phyloP scores from a whole-genome alignment of 352 stramenopile species.

The Globisporangium takayamanum region DNA sequence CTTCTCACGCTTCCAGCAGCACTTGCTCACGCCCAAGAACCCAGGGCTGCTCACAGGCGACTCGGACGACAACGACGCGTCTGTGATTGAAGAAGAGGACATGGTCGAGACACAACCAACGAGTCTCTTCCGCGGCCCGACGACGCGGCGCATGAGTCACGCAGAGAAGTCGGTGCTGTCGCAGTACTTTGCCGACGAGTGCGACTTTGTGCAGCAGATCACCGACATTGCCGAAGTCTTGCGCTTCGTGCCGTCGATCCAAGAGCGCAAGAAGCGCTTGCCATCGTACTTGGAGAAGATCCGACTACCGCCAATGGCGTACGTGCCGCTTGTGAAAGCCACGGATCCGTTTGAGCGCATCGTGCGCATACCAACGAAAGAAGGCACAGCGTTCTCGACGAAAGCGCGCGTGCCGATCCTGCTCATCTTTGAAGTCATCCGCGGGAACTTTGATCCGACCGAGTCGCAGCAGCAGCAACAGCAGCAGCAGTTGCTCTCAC shows the following conservation, averaged over 20 bases:
- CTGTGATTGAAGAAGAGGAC: conserved; percentile 60
- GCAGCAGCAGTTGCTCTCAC: conserved; percentile 39
- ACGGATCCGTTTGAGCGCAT: conserved; percentile 87
- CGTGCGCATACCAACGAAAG: conserved; percentile 74
- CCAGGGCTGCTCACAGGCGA: conserved; percentile 35
- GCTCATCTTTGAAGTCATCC: conserved; percentile 86
- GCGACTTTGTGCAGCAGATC: conserved; percentile 86
- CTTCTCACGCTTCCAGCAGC: conserved; percentile 84
- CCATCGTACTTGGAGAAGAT: conserved; percentile 78
- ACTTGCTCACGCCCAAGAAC: conserved; percentile 70
- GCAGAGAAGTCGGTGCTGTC: conserved; percentile 76
- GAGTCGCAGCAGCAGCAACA: conserved; percentile 21
- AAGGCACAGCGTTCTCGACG: conserved; percentile 85
- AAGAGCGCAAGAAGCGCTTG: conserved; percentile 74
- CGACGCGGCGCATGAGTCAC: conserved; percentile 67
- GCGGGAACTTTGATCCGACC: conserved; percentile 54
- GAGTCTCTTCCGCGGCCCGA: conserved; percentile 55
- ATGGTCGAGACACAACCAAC: conserved; percentile 60
- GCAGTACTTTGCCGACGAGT: conserved; percentile 83
- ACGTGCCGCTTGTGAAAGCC: conserved; percentile 82
- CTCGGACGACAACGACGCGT: conserved; percentile 34
- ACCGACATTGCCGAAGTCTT: conserved; percentile 81
- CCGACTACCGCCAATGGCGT: conserved; percentile 82
- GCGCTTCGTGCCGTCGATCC: conserved; percentile 74
- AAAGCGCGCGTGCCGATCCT: conserved; percentile 84